Conservation (phyloP, 2,329 filamentous ascomycete genomes). For the Arthrobotrys musiformis region DNA sequence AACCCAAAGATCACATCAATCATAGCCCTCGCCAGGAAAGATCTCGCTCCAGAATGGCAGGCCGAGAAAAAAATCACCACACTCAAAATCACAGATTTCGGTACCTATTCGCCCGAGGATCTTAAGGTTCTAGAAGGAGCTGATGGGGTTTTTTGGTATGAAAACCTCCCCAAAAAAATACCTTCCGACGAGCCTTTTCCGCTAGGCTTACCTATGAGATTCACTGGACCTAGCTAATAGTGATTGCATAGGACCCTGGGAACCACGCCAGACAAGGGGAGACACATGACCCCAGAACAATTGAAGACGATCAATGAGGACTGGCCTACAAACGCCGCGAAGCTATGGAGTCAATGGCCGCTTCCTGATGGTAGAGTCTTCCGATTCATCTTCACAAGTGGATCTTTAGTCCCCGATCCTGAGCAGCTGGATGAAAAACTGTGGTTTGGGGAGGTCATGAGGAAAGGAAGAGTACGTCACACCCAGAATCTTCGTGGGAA, state of each 20-base stretch:
- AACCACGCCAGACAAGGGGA: conserved; percentile 44
- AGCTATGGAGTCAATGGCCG: conserved; percentile 59
- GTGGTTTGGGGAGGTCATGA: conserved; percentile 34
- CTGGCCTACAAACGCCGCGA: conserved; percentile 61
- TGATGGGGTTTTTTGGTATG: conserved; percentile 66
- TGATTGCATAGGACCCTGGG: conserved; percentile 56
- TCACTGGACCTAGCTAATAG: too few relatives aligned
- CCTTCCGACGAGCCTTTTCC: background rate
- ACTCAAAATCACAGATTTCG: conserved; percentile 68
- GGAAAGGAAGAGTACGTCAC: conserved; percentile 38
- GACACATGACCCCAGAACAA: conserved; percentile 55
- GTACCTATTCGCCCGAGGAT: conserved; percentile 65
- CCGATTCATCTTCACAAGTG: conserved; percentile 63
- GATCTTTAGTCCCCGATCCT: conserved; percentile 2
- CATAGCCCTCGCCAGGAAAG: conserved; percentile 67
- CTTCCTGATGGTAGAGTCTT: conserved; percentile 61
- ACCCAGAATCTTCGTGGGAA: too few relatives aligned
- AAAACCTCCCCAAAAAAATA: background rate
- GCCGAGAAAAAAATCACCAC: conserved; percentile 67
- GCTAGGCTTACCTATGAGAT: too few relatives aligned
- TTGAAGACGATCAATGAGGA: conserved; percentile 61
- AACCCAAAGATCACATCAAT: conserved; percentile 67
- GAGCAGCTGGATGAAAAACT: conserved; percentile 22
- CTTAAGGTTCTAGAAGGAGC: conserved; percentile 63
- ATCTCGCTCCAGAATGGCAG: conserved; percentile 64